These are phyloP conservation scores for Beauveria scarabaeidicola DNA, from an alignment of 2,329 filamentous ascomycete genomes.

Conservation along the genomic window DNA sequence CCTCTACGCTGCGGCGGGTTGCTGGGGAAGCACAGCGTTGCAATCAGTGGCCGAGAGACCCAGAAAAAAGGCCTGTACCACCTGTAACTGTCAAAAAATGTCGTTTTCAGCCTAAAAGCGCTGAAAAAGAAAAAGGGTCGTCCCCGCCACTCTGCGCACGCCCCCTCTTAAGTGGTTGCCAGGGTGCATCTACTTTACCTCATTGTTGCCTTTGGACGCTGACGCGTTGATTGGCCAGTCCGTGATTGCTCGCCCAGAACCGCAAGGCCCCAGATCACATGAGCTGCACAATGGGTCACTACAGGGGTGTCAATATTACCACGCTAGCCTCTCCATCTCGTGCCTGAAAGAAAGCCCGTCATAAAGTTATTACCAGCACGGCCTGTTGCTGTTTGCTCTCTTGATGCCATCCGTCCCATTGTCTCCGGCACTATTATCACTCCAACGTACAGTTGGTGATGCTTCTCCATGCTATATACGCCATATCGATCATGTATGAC, in stretches of 20 bases:
- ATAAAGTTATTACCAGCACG: neutral
- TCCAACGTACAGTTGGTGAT: neutral
- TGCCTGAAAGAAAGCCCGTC: neutral
- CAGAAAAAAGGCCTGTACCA: neutral
- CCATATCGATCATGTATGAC: neutral
- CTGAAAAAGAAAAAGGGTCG: neutral
- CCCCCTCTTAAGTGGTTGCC: constrained; percentile 3
- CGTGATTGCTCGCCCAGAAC: neutral
- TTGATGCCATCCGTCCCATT: neutral
- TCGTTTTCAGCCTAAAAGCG: neutral
- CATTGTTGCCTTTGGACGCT: too few relatives aligned
- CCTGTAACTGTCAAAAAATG: neutral
- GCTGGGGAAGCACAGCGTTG: neutral
- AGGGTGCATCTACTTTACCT: neutral
- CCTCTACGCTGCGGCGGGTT: neutral
- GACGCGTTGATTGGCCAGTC: neutral
- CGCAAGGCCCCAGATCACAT: constrained; percentile 5
- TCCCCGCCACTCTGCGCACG: neutral
- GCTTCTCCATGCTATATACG: neutral
- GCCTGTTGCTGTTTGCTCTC: neutral
- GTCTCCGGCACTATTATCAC: neutral
- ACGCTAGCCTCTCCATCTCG: neutral
- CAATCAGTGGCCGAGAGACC: neutral
- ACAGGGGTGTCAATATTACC: neutral
- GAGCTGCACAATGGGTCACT: neutral